Evolutionary conservation across 1,139 yeast species (phyloP).

Genomic region (Blastobotrys persicus): DNA sequence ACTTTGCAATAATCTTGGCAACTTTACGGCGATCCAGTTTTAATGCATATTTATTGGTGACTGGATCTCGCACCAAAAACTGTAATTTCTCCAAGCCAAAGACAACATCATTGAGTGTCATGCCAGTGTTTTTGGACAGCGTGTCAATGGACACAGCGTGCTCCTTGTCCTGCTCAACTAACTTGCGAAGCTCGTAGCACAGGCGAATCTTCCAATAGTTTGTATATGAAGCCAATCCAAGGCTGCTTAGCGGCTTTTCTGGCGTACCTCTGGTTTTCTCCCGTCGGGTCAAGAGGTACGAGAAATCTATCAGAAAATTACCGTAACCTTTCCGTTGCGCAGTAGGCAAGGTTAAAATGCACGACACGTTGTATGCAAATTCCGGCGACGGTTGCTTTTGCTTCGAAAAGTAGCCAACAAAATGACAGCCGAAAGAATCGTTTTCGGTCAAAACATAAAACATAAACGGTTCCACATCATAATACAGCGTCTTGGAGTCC

Average conservation of each 20-base stretch:
- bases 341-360: constrained; percentile 85
- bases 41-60: constrained; percentile 47
- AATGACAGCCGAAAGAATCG: constrained; percentile 61
- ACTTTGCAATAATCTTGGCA: constrained; percentile 45
- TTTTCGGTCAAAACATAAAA: constrained; percentile 80
- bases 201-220: constrained; percentile 79
- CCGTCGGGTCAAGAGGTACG: constrained; percentile 69
- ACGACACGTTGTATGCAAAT: constrained; percentile 72
- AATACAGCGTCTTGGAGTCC: constrained; percentile 86
- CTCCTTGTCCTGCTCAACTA: constrained; percentile 34
- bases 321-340: constrained; percentile 91
- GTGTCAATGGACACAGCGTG: constrained; percentile 51
- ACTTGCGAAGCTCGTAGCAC: constrained; percentile 47
- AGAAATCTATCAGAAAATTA: constrained; percentile 80
- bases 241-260: constrained; percentile 85
- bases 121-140: constrained; percentile 71
- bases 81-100: constrained; percentile 79
- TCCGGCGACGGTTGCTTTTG: constrained; percentile 52
- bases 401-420: constrained; percentile 92
- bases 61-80: constrained; percentile 51
- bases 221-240: constrained; percentile 81
- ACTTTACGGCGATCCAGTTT: constrained; percentile 50
- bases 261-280: constrained; percentile 89
- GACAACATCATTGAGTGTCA: constrained; percentile 77
- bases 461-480: constrained; percentile 92